Evolutionary conservation across 2,329 filamentous ascomycete species (phyloP), one percentile per base, ranked within the genome.

Genomic region (Phaeosphaeria sp.): DNA sequence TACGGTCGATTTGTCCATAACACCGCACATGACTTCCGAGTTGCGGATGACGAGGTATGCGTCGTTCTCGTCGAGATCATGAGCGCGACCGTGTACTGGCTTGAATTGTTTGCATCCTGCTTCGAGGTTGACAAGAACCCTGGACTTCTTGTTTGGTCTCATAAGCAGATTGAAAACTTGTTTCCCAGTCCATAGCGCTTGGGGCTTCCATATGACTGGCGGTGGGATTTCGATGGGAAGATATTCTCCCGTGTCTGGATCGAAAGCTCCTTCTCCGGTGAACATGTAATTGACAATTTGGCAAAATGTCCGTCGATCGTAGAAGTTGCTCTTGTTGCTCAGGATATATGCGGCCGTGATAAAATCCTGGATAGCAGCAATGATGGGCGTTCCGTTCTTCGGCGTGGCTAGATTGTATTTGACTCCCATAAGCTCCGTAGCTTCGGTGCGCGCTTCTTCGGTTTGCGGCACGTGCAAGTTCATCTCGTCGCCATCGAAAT

Each of bases 401-500:
- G 95, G 95, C 0, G 95, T 99, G 3, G 91, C 91, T 57, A 99
- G 79, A 75, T 99, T 99, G 82, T 98, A 89, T 79, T 97, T 97
- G 55, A 99, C 93, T 43, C 95, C 95, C 95, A 99, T 99, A 48
- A 99, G 81, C 66, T 94, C 93, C 70, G 96, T 96, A 0, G 95
- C 95, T 78, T 99, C 95, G 2, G 94, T 92, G 56, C 95, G 87
- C 11, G 95, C 94, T 78, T 99, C 95, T 80, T 99, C 95, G 0
- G 95, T 98, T 75, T 99, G 95, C 2, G 95, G 95, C 17, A 99
- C 93, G 78, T 99, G 95, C 48, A 99, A 80, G 69, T 99, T 99
- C 95, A 99, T 99, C 78, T 99, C 95, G 69, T 99, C 95, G 59
- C 95, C 95, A 71, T 99, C 95, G 67, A 99, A 99, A 86, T 99